Evolutionary conservation across 352 stramenopile genomes (phyloP).

Genomic region (Phytophthora kernoviae): DNA sequence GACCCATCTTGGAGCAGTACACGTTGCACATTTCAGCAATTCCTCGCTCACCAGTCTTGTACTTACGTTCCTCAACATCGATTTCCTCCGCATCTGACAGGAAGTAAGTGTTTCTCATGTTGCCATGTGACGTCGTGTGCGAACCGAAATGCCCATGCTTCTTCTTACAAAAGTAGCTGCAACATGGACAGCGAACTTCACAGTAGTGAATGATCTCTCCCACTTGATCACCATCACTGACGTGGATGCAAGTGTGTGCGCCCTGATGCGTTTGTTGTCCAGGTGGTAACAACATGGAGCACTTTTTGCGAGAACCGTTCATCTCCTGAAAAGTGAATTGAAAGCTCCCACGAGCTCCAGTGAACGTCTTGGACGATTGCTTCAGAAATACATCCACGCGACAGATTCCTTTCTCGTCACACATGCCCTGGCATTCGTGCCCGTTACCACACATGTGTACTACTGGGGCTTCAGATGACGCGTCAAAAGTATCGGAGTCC

Average conservation of each 20-base stretch:
- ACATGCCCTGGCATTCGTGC: conserved; percentile 64
- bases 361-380: conserved; percentile 70
- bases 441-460: conserved; percentile 67
- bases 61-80: conserved; percentile 77
- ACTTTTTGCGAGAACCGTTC: conserved; percentile 79
- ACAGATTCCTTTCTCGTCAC: conserved; percentile 65
- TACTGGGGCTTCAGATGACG: conserved; percentile 34
- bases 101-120: conserved; percentile 85
- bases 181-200: conserved; percentile 69
- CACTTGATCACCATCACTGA: conserved; percentile 11
- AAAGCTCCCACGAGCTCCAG: conserved; percentile 57
- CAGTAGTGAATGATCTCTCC: conserved; percentile 63
- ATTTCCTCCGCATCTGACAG: conserved; percentile 59
- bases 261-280: conserved; percentile 53
- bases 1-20: conserved; percentile 83
- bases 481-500: conserved; percentile 43
- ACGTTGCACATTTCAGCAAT: conserved; percentile 84
- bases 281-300: conserved; percentile 36
- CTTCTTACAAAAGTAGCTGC: conserved; percentile 80
- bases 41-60: conserved; percentile 61
- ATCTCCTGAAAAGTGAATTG: conserved; percentile 83
- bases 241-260: conserved; percentile 50
- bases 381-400: conserved; percentile 74
- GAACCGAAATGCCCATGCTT: conserved; percentile 50
- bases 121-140: conserved; percentile 76